Percentiles rank a stretch among this genome's conserved stretches.
Evolutionary conservation across 1,139 yeast genomes (phyloP).

Genomic region (Pichia sp.): DNA sequence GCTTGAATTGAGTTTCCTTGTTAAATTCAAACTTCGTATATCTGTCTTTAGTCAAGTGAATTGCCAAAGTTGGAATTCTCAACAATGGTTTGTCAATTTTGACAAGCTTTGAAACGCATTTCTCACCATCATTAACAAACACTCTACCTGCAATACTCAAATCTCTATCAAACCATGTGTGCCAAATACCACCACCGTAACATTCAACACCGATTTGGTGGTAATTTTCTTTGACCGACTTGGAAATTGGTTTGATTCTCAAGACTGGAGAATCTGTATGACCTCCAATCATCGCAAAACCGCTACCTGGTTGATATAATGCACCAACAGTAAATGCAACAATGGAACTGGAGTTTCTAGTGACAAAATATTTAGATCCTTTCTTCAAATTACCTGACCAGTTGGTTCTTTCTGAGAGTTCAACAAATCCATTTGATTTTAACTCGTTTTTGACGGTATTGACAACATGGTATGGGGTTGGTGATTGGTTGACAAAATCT

Average conservation of each 20-base stretch:
- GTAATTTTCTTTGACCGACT: slow-evolving; percentile 64
- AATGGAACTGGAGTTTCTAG: slow-evolving; percentile 81
- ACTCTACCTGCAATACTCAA: slow-evolving; percentile 90
- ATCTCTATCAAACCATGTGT: slow-evolving; percentile 90
- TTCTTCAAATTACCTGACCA: slow-evolving; percentile 57
- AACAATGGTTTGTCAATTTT: slow-evolving; percentile 78
- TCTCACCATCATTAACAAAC: slow-evolving; percentile 46
- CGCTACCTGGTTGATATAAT: slow-evolving; percentile 69
- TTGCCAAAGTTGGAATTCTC: slow-evolving; percentile 86
- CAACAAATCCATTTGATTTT: slow-evolving; percentile 55
- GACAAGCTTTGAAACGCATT: slow-evolving; percentile 57
- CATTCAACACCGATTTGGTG: slow-evolving; percentile 89
- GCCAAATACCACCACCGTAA: slow-evolving; percentile 95
- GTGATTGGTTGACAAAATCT: slow-evolving; percentile 74
- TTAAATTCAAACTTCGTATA: slow-evolving; percentile 80
- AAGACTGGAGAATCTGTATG: slow-evolving; percentile 95
- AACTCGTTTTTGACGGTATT: slow-evolving; percentile 50
- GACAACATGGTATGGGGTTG: slow-evolving; percentile 95
- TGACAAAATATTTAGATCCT: slow-evolving; percentile 67
- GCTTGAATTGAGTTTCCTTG: slow-evolving; percentile 78
- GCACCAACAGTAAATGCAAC: slow-evolving; percentile 82
- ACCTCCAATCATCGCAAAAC: slow-evolving; percentile 85
- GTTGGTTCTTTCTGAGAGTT: slow-evolving; percentile 61
- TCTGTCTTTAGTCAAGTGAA: slow-evolving; percentile 77
- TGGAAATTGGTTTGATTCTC: slow-evolving; percentile 84